These are phyloP conservation scores for Sphagnum magellanicum DNA, from an alignment of 228 moss, liverwort and hornwort species.

Conservation along the genomic window DNA sequence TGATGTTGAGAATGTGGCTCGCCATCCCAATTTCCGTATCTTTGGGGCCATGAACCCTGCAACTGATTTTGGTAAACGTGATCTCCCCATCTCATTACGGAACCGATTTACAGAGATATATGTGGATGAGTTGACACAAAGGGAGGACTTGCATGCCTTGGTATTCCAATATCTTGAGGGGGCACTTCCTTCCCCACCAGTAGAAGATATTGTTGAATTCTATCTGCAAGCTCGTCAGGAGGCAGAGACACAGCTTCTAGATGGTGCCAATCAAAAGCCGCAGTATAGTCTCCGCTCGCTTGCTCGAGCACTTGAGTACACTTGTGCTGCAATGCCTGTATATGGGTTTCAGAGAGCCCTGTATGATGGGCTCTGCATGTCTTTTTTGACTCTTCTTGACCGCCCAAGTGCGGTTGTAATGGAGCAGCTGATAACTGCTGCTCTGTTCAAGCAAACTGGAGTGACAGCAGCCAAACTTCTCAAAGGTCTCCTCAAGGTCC, in stretches of 20 bases:
- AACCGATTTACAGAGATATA: constrained; percentile 79
- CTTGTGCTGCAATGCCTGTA: constrained; percentile 75
- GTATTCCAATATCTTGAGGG: constrained; percentile 83
- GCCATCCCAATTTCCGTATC: constrained; percentile 78
- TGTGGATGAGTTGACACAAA: constrained; percentile 79
- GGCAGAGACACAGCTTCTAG: constrained; percentile 72
- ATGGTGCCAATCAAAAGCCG: constrained; percentile 92
- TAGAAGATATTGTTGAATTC: constrained; percentile 83
- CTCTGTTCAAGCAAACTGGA: constrained; percentile 67
- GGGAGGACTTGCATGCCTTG: constrained; percentile 74
- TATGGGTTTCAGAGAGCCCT: constrained; percentile 90
- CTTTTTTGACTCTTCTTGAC: constrained; percentile 93
- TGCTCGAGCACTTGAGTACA: constrained; percentile 83
- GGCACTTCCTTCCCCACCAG: constrained; percentile 74
- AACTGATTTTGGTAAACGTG: constrained; percentile 88
- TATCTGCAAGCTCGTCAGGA: constrained; percentile 82
- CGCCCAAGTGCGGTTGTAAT: constrained; percentile 69
- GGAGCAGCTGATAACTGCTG: constrained; percentile 69
- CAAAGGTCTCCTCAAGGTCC: constrained; percentile 84
- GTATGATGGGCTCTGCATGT: constrained; percentile 96
- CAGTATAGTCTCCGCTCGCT: constrained; percentile 92
- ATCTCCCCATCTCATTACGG: constrained; percentile 69
- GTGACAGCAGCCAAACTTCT: constrained; percentile 51
- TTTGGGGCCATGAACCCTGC: constrained; percentile 99
- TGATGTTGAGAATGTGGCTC: constrained; percentile 73